Evolutionary conservation across 495 filamentous ascomycete genomes (phyloP), one percentile per base, ranked within the genome.

Genomic region (Geopyxis carbonaria): DNA sequence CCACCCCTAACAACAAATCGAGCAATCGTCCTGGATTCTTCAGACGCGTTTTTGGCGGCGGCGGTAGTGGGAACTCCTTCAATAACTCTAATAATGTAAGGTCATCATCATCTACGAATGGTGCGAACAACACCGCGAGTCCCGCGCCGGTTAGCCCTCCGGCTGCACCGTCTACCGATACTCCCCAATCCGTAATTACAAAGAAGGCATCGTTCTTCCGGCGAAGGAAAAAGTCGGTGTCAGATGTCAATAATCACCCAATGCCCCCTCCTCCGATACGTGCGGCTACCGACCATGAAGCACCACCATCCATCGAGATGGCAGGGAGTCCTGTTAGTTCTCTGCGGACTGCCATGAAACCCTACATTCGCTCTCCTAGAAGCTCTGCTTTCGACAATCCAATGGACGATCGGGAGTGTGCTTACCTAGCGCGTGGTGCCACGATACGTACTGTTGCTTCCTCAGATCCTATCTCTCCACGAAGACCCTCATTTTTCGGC

Each of bases 171-270:
- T 7, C 39, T 23, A 22, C n/a, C n/a, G 67, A 63, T 57, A 47
- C 44, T 10, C 41, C 57, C n/a, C 62, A 61, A 21, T 70, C 69
- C 18, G 61, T 67, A 4, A 45, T 94, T 38, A 78, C 75, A 40
- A 93, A 97, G 62, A 95, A 93, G 57, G 70, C 77, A 3, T 92
- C 86, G 1, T 94, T 97, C 64, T 94, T 97, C 60, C 69, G 89
- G 48, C 68, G 87, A 46, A 70, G 89, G 46, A 97, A 97, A 68
- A 83, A 80, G 61, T 93, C 85, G 2, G 57, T 77, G 38, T 73
- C 61, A 39, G 77, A 70, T 53, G 66, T 55, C 43, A 55, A 57
- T 22, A 66, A 62, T 21, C 61, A 61, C 18, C 72, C 72, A 5
- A 61, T 69, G 19, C 38, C 38, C 27, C 60, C 59, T 28, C 34